Conservation (phyloP, 2,329 filamentous ascomycete genomes). For the Taxawa tesnikishii region DNA sequence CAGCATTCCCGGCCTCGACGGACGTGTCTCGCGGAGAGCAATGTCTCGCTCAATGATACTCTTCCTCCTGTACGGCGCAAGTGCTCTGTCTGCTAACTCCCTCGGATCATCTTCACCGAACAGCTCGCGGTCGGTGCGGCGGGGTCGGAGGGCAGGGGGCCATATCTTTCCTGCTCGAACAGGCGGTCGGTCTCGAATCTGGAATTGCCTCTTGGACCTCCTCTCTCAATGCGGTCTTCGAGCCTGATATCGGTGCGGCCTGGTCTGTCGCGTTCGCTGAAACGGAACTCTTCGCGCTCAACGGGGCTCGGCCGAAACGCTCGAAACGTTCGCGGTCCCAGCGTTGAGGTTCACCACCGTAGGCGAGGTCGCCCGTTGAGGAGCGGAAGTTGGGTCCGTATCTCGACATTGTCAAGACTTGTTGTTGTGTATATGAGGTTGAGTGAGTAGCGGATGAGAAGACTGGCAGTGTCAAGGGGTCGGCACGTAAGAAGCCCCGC, state of each 20-base stretch:
- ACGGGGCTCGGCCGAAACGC: constrained; percentile 23
- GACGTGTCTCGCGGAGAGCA: constrained; percentile 25
- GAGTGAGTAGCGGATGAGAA: no score
- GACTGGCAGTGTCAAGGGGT: no score
- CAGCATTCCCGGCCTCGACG: constrained; percentile 54
- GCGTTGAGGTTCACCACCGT: constrained; percentile 31
- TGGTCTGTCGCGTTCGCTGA: constrained; percentile 22
- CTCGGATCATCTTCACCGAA: constrained; percentile 34
- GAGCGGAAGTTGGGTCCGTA: constrained; percentile 6
- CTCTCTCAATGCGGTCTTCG: constrained; percentile 24
- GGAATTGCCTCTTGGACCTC: constrained; percentile 15
- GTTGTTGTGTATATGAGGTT: no score
- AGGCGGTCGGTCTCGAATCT: constrained; percentile 43
- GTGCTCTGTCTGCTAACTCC: constrained; percentile 37
- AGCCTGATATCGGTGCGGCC: constrained; percentile 29
- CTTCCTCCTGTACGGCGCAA: constrained; percentile 47
- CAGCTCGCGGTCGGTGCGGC: constrained; percentile 29
- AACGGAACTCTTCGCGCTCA: constrained; percentile 31
- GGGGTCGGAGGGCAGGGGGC: constrained; percentile 14
- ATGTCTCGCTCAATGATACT: constrained; percentile 45
- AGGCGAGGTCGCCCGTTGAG: constrained; percentile 30
- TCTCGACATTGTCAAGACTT: constrained; percentile 3
- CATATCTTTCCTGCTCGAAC: constrained; percentile 35
- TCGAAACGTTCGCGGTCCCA: constrained; percentile 41
- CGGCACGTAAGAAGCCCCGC: no score